Conservation (phyloP, 345 rosid genomes). For the Lepidium sativum region DNA sequence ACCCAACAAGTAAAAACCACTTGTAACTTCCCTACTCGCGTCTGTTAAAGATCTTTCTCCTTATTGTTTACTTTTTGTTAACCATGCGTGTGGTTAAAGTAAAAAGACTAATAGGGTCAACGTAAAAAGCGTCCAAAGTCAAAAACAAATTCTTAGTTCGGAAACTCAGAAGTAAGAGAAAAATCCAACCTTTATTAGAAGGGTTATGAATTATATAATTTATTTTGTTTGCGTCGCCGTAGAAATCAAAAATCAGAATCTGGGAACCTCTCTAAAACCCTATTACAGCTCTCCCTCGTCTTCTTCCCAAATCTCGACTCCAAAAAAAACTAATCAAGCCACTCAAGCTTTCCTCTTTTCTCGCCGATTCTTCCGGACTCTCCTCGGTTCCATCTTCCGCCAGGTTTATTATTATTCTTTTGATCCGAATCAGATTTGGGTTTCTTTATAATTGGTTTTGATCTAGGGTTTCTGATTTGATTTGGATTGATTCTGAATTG, state of each 20-base stretch:
- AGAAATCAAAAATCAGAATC: neutral
- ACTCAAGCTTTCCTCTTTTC: slow-evolving; percentile 2
- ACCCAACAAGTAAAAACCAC: too few relatives aligned
- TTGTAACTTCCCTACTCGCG: too few relatives aligned
- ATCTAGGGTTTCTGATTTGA: slow-evolving; percentile 12
- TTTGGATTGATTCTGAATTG: slow-evolving; percentile 6
- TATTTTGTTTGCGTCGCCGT: neutral
- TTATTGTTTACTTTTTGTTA: neutral
- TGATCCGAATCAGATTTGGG: slow-evolving; percentile 1
- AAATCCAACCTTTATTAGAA: neutral
- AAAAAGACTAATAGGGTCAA: neutral
- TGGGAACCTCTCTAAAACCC: slow-evolving; percentile 28
- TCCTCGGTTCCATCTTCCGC: slow-evolving; percentile 23
- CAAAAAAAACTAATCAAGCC: neutral
- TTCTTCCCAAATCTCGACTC: neutral
- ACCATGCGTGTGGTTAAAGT: neutral
- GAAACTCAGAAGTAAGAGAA: neutral
- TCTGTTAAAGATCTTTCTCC: neutral
- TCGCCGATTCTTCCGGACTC: neutral
- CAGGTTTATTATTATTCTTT: neutral
- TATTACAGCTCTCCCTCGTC: neutral
- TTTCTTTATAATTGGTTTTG: neutral
- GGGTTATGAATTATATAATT: neutral
- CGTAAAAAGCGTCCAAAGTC: neutral
- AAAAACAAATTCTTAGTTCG: neutral